Base-by-base conservation (phyloP, 371 early-diverging fungal genomes). In the Lichtheimia corymbifera region DNA sequence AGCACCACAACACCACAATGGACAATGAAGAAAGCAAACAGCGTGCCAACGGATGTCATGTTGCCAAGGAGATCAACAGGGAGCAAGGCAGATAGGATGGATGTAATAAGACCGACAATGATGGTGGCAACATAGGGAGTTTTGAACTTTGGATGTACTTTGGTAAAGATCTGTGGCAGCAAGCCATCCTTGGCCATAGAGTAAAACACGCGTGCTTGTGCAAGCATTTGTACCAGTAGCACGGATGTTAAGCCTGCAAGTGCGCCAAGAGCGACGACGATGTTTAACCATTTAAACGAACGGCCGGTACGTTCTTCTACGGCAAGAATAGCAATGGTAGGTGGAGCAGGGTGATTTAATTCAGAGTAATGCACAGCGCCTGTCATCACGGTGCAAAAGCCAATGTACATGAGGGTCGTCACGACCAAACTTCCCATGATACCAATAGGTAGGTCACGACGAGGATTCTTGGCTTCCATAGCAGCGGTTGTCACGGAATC, bases 401-500 rank as follows among this genome's bases (percentile, higher is more conserved):
- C 87, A 27, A 96, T 80, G 61, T 96, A 96, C 11, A 94, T 80
- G 1, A 79, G 75, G 0, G 94, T 93, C 61, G 91, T 89, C 55
- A 95, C 84, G 9, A 68, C 41, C 53, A 95, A 77, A 15, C 92
- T 91, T 24, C 80, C 84, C 61, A 93, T 78, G 60, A 96, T 93
- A 41, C 93, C 97, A 57, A 95, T 87, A 7, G 97, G 96, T 50
- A 96, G 66, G 69, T 95, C 93, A 7, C 88, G 77, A 41, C 86
- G 83, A 24, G 97, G 96, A 30, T 91, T 85, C 59, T 82, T 84
- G 24, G 91, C 83, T 76, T 96, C 97, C 72, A 92, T 89, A 3
- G 97, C 90, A 2, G 89, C 88, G 0, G 96, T 94, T 0, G 94
- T 90, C 12, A 95, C 91, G 9, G 92, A 85, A 70, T 95, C 96